These are phyloP conservation scores for Exophiala aquamarina DNA, from an alignment of 2,329 filamentous ascomycete species.

Conservation along the genomic window DNA sequence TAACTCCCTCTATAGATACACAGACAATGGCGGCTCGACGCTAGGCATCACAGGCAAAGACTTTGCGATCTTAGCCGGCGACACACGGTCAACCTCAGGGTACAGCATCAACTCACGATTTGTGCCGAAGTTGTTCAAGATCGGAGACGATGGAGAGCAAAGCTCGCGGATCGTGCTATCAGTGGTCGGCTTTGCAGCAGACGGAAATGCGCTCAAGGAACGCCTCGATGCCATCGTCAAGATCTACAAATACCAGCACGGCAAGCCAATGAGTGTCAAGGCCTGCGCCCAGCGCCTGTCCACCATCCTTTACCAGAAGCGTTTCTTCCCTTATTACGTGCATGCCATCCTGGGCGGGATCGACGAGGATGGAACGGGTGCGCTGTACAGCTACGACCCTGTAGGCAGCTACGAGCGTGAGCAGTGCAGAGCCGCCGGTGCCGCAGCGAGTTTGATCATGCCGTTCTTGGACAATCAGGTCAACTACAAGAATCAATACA, in stretches of 20 bases:
- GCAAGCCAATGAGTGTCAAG: constrained; percentile 91
- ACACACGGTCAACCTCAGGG: constrained; percentile 91
- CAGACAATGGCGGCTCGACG: constrained; percentile 96
- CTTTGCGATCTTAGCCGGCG: constrained; percentile 95
- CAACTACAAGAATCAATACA: constrained; percentile 98
- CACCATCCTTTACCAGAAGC: constrained; percentile 94
- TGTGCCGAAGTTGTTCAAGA: constrained; percentile 94
- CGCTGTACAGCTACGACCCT: constrained; percentile 95
- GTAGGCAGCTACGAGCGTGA: constrained; percentile 97
- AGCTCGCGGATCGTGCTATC: constrained; percentile 86
- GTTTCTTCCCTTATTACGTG: constrained; percentile 99
- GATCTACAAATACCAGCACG: constrained; percentile 98
- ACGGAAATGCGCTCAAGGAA: constrained; percentile 91
- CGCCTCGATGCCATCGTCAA: constrained; percentile 92
- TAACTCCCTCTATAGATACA: constrained; percentile 59
- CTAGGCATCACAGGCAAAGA: constrained; percentile 90
- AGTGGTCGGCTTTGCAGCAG: constrained; percentile 92
- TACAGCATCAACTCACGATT: constrained; percentile 99
- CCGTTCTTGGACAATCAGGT: constrained; percentile 99
- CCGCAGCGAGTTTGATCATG: constrained; percentile 93
- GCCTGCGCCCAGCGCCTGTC: constrained; percentile 93
- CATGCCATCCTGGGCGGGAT: constrained; percentile 90
- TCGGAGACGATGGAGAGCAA: constrained; percentile 78
- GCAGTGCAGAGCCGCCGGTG: constrained; percentile 90
- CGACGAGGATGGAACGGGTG: constrained; percentile 91